Percentiles rank a stretch among this genome's conserved stretches.
These are phyloP conservation scores for Lactarius trivialis DNA, from an alignment of 768 basidiomycete species.

Conservation along the genomic window DNA sequence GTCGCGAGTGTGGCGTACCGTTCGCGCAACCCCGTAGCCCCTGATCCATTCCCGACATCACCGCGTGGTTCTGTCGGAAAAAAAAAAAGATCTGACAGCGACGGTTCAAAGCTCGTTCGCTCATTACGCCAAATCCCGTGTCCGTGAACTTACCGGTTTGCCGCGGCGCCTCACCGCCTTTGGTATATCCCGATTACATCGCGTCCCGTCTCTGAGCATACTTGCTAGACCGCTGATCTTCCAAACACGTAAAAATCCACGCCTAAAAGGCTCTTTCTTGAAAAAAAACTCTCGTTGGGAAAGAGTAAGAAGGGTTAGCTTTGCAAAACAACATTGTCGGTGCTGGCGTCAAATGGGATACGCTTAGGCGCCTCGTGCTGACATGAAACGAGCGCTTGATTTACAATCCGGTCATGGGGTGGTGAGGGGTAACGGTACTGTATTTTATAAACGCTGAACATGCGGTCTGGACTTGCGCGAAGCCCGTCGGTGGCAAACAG, in stretches of 20 bases:
- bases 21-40: neutral
- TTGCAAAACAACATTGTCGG: neutral
- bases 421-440: slow-evolving; percentile 10
- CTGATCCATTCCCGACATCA: neutral
- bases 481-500: neutral
- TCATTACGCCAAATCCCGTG: neutral
- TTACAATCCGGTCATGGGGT: slow-evolving; percentile 12
- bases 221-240: neutral
- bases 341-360: neutral
- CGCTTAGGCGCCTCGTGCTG: neutral
- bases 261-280: neutral
- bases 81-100: neutral
- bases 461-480: slow-evolving; percentile 10
- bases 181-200: neutral
- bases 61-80: neutral
- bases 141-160: neutral
- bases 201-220: neutral
- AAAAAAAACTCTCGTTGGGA: neutral
- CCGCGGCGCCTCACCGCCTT: neutral
- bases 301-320: neutral
- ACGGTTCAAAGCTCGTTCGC: neutral
- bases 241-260: neutral
- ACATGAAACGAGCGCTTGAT: neutral
- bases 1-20: neutral
- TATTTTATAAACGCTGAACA: slow-evolving; percentile 1